Percentiles rank a stretch among this genome's conserved stretches.
Conservation (phyloP, 2,329 filamentous ascomycete genomes). For the Pseudogymnoascus sp. region DNA sequence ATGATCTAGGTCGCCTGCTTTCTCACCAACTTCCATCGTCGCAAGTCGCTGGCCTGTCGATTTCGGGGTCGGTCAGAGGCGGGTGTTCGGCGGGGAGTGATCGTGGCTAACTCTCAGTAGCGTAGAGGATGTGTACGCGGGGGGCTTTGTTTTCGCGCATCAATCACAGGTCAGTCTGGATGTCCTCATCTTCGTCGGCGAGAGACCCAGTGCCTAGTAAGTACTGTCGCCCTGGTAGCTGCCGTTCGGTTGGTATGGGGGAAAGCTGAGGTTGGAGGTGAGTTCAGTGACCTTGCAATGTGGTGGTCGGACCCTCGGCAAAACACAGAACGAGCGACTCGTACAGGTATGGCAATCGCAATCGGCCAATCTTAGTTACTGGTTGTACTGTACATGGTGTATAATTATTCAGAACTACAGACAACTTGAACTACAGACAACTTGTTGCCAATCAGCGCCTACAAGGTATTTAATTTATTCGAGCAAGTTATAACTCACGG, state of each 20-base stretch:
- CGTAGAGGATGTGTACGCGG: neutral
- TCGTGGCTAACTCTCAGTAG: neutral
- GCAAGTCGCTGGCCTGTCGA: neutral
- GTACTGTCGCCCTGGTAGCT: neutral
- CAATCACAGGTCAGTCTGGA: slow-evolving; percentile 1
- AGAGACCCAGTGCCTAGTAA: neutral
- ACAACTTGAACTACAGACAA: too few relatives aligned
- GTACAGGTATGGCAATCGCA: neutral
- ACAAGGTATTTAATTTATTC: neutral
- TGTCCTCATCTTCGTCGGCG: neutral
- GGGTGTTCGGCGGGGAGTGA: neutral
- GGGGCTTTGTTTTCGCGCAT: neutral
- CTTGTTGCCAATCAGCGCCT: neutral
- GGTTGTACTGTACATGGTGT: neutral
- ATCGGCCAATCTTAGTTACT: neutral
- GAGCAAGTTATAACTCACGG: too few relatives aligned
- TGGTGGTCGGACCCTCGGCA: slow-evolving; percentile 1
- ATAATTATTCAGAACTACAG: neutral
- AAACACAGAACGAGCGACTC: neutral
- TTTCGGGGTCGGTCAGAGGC: neutral
- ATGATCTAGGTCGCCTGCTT: neutral
- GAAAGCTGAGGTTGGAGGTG: neutral
- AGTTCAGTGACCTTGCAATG: neutral
- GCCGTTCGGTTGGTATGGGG: neutral
- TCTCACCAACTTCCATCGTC: slow-evolving; percentile 6